These are phyloP conservation scores for Spergularia marina DNA, from an alignment of 148 eudicot species.

Conservation along the genomic window DNA sequence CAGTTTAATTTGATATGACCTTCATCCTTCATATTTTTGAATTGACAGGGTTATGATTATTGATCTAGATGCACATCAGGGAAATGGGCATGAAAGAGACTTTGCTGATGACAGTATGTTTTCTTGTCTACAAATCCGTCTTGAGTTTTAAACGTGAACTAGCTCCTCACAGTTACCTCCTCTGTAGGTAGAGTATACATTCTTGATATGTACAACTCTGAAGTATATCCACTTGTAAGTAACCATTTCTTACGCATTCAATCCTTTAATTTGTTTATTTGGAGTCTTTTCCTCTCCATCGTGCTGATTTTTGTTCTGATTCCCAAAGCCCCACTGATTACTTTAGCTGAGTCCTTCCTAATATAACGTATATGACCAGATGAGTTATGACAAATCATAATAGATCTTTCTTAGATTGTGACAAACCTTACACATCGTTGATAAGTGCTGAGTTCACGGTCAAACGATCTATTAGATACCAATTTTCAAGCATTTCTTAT, in stretches of 20 bases:
- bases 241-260: slow-evolving; percentile 6
- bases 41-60: slow-evolving; percentile 78
- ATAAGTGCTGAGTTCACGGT: neutral
- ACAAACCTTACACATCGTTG: neutral
- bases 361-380: neutral
- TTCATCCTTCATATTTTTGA: neutral
- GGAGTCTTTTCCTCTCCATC: neutral
- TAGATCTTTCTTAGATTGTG: neutral
- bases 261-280: neutral
- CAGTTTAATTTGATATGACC: neutral
- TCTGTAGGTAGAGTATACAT: slow-evolving; percentile 80
- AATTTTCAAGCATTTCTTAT: neutral
- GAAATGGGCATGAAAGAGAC: slow-evolving; percentile 94
- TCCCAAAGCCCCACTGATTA: neutral
- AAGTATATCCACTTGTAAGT: slow-evolving; percentile 85
- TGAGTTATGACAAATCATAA: neutral
- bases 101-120: slow-evolving; percentile 73
- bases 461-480: neutral
- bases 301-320: neutral
- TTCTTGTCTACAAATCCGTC: neutral
- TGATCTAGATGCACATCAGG: slow-evolving; percentile 99
- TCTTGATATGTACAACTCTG: slow-evolving; percentile 85
- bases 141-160: neutral
- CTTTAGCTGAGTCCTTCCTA: neutral
- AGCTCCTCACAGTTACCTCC: slow-evolving; percentile 17